These are phyloP conservation scores for Ramaria sp. DNA, from an alignment of 768 basidiomycete genomes.

Conservation along the genomic window DNA sequence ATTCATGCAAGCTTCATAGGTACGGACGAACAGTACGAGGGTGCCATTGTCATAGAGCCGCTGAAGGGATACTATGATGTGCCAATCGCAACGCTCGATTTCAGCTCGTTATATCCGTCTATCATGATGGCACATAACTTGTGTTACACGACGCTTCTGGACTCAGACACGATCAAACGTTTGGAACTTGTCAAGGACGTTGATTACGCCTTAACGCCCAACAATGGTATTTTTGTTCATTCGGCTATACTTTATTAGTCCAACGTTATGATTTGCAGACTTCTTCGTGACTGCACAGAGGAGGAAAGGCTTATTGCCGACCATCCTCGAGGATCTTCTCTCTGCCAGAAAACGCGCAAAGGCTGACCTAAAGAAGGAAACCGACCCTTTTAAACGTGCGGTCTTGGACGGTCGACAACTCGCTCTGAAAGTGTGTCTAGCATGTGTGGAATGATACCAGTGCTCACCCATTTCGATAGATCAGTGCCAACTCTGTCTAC, in stretches of 20 bases:
- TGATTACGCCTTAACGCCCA: conserved; percentile 92
- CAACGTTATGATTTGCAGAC: conserved; percentile 36
- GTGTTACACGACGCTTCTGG: conserved; percentile 94
- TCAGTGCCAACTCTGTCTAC: conserved; percentile 98
- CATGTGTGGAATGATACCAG: not conserved
- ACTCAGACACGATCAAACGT: conserved; percentile 67
- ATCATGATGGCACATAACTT: conserved; percentile 99
- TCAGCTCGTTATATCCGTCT: conserved; percentile 95
- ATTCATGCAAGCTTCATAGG: conserved; percentile 32
- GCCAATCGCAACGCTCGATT: conserved; percentile 97
- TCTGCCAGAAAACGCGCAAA: conserved; percentile 91
- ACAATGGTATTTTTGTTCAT: conserved; percentile 55
- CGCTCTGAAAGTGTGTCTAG: conserved; percentile 68
- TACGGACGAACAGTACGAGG: conserved; percentile 94
- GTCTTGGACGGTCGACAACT: conserved; percentile 96
- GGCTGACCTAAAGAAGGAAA: conserved; percentile 92
- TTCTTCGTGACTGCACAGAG: conserved; percentile 64
- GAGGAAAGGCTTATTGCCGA: conserved; percentile 86
- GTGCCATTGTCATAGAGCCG: conserved; percentile 97
- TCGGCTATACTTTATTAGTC: not conserved
- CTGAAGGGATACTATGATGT: conserved; percentile 92
- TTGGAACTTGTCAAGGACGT: conserved; percentile 69
- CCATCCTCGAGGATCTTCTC: conserved; percentile 87
- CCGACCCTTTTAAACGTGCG: conserved; percentile 92
- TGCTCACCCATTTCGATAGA: conserved; percentile 32